A percentile compares a stretch with the other conserved stretches of the same genome.
Conservation (phyloP, 345 rosid genomes). For the Brassica incana region DNA sequence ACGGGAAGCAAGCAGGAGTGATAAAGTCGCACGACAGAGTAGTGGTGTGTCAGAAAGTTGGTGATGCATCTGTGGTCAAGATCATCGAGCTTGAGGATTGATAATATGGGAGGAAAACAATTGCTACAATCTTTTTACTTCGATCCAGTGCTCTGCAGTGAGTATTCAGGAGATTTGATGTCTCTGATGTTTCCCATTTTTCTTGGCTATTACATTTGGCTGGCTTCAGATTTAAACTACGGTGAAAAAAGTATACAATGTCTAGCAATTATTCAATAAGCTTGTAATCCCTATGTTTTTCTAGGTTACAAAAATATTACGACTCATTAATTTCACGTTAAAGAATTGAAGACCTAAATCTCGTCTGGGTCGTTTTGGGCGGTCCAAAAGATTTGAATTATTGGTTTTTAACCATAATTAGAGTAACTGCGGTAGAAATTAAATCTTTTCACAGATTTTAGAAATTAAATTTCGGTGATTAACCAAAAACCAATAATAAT, state of each 20-base stretch:
- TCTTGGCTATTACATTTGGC: conserved; percentile 1
- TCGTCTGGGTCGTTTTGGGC: background rate
- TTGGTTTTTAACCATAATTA: background rate
- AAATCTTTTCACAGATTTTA: background rate
- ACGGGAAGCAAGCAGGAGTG: conserved; percentile 76
- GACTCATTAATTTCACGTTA: background rate
- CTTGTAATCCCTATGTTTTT: background rate
- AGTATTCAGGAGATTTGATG: conserved; percentile 25
- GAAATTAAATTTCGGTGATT: background rate
- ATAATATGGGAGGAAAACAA: background rate
- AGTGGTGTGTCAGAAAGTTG: conserved; percentile 91
- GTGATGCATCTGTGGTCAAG: conserved; percentile 89
- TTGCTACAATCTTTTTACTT: background rate
- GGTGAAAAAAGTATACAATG: conserved; percentile 17
- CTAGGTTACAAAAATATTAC: background rate
- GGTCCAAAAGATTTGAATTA: background rate
- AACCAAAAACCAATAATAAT: background rate
- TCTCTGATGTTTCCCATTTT: conserved; percentile 13
- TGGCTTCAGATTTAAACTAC: conserved; percentile 11
- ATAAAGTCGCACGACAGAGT: conserved; percentile 81
- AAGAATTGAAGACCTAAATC: background rate
- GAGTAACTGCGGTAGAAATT: too few species aligned
- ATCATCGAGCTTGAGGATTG: conserved; percentile 88
- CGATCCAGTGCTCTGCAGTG: conserved; percentile 18
- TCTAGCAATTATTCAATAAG: conserved; percentile 26